These are phyloP conservation scores for Eucalyptus sp. DNA, from an alignment of 345 rosid genomes.

Conservation along the genomic window DNA sequence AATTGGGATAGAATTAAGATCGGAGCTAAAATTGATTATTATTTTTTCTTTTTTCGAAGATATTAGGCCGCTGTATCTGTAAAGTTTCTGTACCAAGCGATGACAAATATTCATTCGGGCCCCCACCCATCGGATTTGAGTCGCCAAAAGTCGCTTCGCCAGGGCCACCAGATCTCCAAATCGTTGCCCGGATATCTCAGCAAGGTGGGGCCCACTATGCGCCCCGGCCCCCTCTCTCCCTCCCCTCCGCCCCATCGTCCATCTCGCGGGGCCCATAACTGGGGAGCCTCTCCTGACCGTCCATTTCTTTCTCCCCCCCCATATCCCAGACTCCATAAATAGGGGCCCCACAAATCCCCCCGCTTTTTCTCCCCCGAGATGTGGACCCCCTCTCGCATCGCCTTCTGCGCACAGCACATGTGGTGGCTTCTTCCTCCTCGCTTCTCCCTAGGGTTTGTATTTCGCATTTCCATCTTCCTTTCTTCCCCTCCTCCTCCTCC, in stretches of 20 bases:
- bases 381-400: not conserved
- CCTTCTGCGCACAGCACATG: not conserved
- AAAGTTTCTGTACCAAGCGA: not conserved
- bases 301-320: not conserved
- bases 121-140: not conserved
- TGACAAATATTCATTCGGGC: not conserved
- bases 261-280: not conserved
- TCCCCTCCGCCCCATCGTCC: not conserved
- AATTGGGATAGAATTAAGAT: no score
- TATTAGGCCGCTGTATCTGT: not conserved
- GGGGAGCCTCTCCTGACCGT: not conserved
- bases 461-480: not conserved
- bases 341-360: not conserved
- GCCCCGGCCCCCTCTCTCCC: not conserved
- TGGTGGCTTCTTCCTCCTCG: not conserved
- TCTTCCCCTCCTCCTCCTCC: not conserved
- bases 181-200: not conserved
- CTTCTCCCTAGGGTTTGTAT: not conserved
- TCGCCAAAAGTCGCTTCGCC: not conserved
- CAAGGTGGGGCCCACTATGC: not conserved
- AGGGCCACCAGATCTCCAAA: not conserved
- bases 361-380: not conserved
- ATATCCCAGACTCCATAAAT: not conserved
- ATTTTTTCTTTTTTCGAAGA: not conserved
- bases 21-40: not conserved